Conservation (phyloP, 1,139 yeast genomes). For the Kodamaea plutei region DNA sequence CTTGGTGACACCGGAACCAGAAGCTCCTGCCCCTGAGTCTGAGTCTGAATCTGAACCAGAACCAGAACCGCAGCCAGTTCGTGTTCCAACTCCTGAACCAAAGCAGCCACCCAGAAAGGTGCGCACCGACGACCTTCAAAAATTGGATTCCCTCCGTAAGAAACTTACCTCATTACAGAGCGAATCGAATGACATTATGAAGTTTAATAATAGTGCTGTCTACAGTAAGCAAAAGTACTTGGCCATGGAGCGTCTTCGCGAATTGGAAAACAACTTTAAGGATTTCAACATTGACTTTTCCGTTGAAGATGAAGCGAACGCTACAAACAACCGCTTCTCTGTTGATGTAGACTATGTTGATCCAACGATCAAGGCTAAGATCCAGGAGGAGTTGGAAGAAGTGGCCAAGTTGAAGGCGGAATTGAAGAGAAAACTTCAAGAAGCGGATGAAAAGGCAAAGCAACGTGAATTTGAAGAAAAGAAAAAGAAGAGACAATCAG, state of each 20-base stretch:
- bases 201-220: constrained; percentile 58
- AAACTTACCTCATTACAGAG: constrained; percentile 59
- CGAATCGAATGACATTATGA: constrained; percentile 72
- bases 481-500: constrained; percentile 17
- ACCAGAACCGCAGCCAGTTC: constrained; percentile 16
- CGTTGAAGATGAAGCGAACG: constrained; percentile 19
- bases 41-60: constrained; percentile 7
- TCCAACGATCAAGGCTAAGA: constrained; percentile 31
- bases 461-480: constrained; percentile 5
- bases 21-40: neutral
- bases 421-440: constrained; percentile 32
- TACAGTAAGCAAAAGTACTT: constrained; percentile 53
- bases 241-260: constrained; percentile 66
- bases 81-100: constrained; percentile 9
- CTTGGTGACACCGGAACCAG: constrained; percentile 10
- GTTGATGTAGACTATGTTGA: constrained; percentile 24
- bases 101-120: constrained; percentile 30
- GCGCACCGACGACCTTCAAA: constrained; percentile 40
- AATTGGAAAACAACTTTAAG: constrained; percentile 56
- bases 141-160: constrained; percentile 50
- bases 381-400: constrained; percentile 43
- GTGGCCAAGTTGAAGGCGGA: constrained; percentile 44
- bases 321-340: constrained; percentile 5
- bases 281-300: constrained; percentile 57
- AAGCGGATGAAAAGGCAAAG: constrained; percentile 9